These are phyloP conservation scores for Lepiota brunneoincarnata DNA, from an alignment of 768 basidiomycete species.

Conservation along the genomic window DNA sequence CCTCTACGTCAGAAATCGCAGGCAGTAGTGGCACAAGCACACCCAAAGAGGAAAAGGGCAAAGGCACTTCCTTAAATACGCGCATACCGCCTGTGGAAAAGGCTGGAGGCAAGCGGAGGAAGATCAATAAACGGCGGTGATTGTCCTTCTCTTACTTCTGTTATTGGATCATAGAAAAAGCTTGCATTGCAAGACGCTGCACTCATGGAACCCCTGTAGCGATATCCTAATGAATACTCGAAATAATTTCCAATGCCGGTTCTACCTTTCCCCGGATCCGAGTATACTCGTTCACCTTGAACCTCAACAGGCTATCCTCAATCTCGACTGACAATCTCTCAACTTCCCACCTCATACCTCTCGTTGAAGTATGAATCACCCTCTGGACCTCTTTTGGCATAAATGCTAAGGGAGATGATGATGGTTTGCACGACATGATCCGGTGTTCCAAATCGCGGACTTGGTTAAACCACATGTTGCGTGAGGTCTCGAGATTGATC, in stretches of 20 bases:
- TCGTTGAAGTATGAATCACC: not conserved
- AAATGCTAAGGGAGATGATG: not conserved
- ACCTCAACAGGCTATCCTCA: not conserved
- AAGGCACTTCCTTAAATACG: slow-evolving; percentile 16
- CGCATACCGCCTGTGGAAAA: slow-evolving; percentile 41
- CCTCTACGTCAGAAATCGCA: slow-evolving; percentile 43
- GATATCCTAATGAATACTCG: not conserved
- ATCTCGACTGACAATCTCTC: slow-evolving; percentile 2
- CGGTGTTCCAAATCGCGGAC: not conserved
- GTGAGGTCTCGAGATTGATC: not conserved
- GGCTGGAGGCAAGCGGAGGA: slow-evolving; percentile 65
- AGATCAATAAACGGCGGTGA: slow-evolving; percentile 49
- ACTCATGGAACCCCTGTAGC: no score
- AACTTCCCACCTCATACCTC: not conserved
- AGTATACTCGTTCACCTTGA: not conserved
- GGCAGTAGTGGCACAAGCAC: slow-evolving; percentile 36
- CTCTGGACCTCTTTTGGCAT: not conserved
- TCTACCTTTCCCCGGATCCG: not conserved
- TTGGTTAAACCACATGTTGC: not conserved
- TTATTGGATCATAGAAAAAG: no score
- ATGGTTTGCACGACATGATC: not conserved
- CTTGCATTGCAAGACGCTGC: no score
- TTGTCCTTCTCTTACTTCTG: not conserved
- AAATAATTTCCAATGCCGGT: not conserved
- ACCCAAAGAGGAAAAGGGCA: slow-evolving; percentile 30